phyloP scores from a whole-genome alignment of 2,329 filamentous ascomycete species.

The Dactylellina haptotyla region DNA sequence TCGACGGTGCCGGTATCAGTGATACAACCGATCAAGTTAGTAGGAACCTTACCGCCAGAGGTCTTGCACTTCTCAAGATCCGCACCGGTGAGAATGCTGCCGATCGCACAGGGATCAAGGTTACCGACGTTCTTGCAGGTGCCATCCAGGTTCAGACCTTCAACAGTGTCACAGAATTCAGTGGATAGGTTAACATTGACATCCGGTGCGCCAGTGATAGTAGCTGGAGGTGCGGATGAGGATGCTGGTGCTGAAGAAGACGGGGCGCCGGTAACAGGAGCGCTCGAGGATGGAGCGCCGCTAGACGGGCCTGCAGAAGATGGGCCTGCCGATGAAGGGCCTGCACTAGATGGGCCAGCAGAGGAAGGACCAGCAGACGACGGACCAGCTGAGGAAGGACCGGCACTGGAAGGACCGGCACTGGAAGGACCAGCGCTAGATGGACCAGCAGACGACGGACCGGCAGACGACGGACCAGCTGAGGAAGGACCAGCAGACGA shows the following conservation, averaged over 20 bases:
- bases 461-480: background rate
- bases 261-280: background rate
- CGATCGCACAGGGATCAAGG: constrained; percentile 30
- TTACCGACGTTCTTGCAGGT: constrained; percentile 27
- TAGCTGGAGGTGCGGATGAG: background rate
- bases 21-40: constrained; percentile 34
- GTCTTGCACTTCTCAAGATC: constrained; percentile 24
- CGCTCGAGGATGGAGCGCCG: background rate
- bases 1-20: constrained; percentile 14
- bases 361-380: background rate
- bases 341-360: background rate
- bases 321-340: background rate
- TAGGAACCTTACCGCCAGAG: constrained; percentile 33
- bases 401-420: background rate
- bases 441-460: no score
- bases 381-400: background rate
- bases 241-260: background rate
- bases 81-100: constrained; percentile 7
- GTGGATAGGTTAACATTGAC: constrained; percentile 10
- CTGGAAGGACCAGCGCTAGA: background rate
- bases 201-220: background rate
- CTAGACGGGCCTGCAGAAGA: background rate
- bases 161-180: constrained; percentile 34
- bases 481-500: background rate
- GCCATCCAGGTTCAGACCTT: constrained; percentile 16